Conservation (phyloP, 2,329 filamentous ascomycete species). For the Lachnellula arida region DNA sequence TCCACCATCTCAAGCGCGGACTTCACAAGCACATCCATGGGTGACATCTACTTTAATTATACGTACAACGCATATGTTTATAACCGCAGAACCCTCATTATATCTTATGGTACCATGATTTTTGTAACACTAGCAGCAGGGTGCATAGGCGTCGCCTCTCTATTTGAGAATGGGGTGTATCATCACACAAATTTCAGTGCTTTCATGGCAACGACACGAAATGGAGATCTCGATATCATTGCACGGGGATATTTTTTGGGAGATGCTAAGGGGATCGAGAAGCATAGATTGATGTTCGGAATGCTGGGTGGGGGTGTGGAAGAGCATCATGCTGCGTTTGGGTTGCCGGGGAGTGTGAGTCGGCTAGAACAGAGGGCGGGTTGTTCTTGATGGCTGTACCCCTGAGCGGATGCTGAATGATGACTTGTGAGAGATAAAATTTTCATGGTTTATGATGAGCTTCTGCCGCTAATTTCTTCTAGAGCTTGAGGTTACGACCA, state of each 20-base stretch:
- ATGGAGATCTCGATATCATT: slow-evolving; percentile 5
- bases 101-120: not conserved
- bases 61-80: not conserved
- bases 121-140: not conserved
- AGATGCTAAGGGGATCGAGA: not conserved
- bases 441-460: no score
- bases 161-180: slow-evolving; percentile 8
- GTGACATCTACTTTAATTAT: not conserved
- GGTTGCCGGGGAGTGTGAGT: not conserved
- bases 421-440: no score
- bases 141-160: not conserved
- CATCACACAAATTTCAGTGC: slow-evolving; percentile 13
- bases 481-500: no score
- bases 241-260: slow-evolving; percentile 8
- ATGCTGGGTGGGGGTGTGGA: not conserved
- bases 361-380: no score
- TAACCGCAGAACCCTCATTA: not conserved
- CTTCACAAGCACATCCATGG: not conserved
- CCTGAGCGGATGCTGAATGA: no score
- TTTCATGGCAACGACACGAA: slow-evolving; percentile 10
- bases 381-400: no score
- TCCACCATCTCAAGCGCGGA: slow-evolving; percentile 10
- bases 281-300: slow-evolving; percentile 4
- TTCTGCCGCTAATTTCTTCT: no score
- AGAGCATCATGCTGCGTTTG: not conserved